phyloP scores from a whole-genome alignment of 352 stramenopile genomes.

The Blastocystis sp. region DNA sequence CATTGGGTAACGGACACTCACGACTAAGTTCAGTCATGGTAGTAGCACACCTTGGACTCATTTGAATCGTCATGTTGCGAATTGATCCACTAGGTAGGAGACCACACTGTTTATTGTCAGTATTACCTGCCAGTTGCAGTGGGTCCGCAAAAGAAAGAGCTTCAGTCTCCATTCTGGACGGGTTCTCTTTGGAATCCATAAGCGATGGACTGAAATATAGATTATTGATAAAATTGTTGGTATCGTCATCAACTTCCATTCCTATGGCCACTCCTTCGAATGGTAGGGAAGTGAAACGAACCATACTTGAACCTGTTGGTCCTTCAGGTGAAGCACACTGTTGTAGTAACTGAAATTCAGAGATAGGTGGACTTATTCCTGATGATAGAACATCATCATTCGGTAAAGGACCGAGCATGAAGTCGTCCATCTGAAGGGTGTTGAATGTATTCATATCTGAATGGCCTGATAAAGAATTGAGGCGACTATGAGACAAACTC shows the following conservation, averaged over 20 bases:
- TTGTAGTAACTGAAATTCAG: not conserved
- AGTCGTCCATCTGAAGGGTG: conserved; percentile 18
- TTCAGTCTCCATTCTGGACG: not conserved
- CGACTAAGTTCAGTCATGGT: not conserved
- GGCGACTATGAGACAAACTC: not conserved
- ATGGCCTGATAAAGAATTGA: not conserved
- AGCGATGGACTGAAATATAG: not conserved
- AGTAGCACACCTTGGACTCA: not conserved
- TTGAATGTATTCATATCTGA: not conserved
- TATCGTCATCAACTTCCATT: no score
- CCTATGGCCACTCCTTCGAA: not conserved
- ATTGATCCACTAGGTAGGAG: conserved; percentile 15
- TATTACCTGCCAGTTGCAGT: not conserved
- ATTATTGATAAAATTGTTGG: no score
- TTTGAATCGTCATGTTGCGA: not conserved
- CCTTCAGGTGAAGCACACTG: not conserved
- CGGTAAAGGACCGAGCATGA: not conserved
- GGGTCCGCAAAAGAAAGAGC: conserved; percentile 32
- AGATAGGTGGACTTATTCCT: not conserved
- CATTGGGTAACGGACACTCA: not conserved
- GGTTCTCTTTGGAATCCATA: conserved; percentile 2
- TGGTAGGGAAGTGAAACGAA: conserved; percentile 22
- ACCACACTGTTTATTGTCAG: not conserved
- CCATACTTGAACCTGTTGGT: not conserved
- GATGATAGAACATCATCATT: not conserved